Evolutionary conservation across 2,329 filamentous ascomycete species (phyloP), one percentile per base, ranked within the genome.

Genomic region (Fusarium veterinarium): DNA sequence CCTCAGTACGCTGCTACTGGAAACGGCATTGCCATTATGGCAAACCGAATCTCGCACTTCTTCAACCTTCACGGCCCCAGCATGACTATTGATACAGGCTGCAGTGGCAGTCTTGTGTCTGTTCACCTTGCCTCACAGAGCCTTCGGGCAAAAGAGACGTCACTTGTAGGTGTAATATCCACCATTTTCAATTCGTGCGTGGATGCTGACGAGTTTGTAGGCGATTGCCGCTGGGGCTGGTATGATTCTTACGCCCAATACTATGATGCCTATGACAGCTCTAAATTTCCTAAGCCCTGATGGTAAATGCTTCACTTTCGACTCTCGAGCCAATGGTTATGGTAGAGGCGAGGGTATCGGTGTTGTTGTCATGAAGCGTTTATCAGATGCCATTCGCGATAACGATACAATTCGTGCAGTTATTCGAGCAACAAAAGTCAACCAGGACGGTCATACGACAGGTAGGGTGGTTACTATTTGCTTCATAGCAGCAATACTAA

Each of bases 311-410:
- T 85, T 85, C 66, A 87, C 87, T 9, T 91, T 88, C 75, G 90
- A 91, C 72, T 77, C 82, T n/a, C 83, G 84, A 6, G 91, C 89
- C 23, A 87, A 89, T 64, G 91, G 91, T 2, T 93, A 92, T 75
- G 90, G 87, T 0, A 84, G 90, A 37, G 91, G 90, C 3, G 91
- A 93, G 75, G 91, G 90, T 1, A 83, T 88, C 31, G 89, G 85
- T 0, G 84, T 88, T n/a, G 79, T 92, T 3, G 75, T 92, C 7
- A 75, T 92, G 51, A 92, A 92, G 78, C 85, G 85, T 4, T 80
- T 92, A 0, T 80, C 83, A 10, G 86, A 90, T 76, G 91, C 91
- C 2, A 72, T 91, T 9, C 80, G 81, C 16, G 87, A 89, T 71
- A 87, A 88, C n/a, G 89, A 92, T 75, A 86, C 85, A 0, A 87